A percentile compares a stretch with the other conserved stretches of the same genome.
Evolutionary conservation across 805 yeast species (phyloP).

Genomic region (Kuraishia piskuri): DNA sequence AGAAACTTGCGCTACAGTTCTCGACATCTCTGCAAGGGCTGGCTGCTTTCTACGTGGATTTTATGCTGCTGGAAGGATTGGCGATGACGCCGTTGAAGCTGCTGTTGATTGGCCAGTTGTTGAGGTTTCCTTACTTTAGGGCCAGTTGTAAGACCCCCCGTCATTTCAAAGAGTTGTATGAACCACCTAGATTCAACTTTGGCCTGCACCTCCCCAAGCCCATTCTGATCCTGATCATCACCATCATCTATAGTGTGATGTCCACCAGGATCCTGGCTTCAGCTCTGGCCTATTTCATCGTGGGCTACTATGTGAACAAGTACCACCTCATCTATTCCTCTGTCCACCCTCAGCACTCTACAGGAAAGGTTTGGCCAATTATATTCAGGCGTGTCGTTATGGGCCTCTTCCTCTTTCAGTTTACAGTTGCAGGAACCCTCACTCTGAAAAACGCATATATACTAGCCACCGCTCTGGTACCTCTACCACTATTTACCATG

Average conservation of each 20-base stretch:
- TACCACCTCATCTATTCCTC: slow-evolving; percentile 85
- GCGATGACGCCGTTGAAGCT: slow-evolving; percentile 88
- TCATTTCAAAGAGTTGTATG: slow-evolving; percentile 64
- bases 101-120: slow-evolving; percentile 69
- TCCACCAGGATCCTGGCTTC: slow-evolving; percentile 81
- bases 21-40: slow-evolving; percentile 76
- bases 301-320: slow-evolving; percentile 86
- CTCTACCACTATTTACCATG: slow-evolving; percentile 65
- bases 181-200: slow-evolving; percentile 87
- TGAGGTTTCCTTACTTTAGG: slow-evolving; percentile 63
- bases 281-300: slow-evolving; percentile 72
- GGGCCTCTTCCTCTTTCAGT: slow-evolving; percentile 77
- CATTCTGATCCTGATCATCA: slow-evolving; percentile 72
- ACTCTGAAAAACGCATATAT: slow-evolving; percentile 70
- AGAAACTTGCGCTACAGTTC: slow-evolving; percentile 77
- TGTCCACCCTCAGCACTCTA: slow-evolving; percentile 93
- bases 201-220: slow-evolving; percentile 93
- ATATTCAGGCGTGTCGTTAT: slow-evolving; percentile 74
- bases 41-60: slow-evolving; percentile 84
- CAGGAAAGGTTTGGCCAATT: slow-evolving; percentile 94
- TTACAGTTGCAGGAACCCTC: slow-evolving; percentile 88
- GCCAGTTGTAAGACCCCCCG: slow-evolving; percentile 71
- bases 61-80: slow-evolving; percentile 71
- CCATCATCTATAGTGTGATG: slow-evolving; percentile 81
- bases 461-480: slow-evolving; percentile 62